A percentile compares a stretch with the other conserved stretches of the same genome.
These are phyloP conservation scores for Stygiomarasmius scandens DNA, from an alignment of 1,284 basidiomycete species.

Conservation along the genomic window DNA sequence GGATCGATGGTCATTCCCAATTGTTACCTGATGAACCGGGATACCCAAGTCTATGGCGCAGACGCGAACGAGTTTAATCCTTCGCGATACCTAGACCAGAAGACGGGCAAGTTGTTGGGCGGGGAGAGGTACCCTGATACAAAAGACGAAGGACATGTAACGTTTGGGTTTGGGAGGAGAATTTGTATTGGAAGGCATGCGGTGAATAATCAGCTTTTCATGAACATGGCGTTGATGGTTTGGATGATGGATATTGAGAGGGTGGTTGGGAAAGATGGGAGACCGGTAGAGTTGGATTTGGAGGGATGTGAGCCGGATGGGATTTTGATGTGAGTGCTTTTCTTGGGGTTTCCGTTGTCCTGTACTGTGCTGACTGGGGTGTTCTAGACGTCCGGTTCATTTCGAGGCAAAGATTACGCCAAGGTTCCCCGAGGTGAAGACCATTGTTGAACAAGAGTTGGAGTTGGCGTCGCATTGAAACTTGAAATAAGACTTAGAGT, in stretches of 20 bases:
- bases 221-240: slow-evolving; percentile 19
- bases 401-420: slow-evolving; percentile 4
- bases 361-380: slow-evolving; percentile 4
- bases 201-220: slow-evolving; percentile 21
- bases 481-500: too few relatives aligned
- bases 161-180: slow-evolving; percentile 17
- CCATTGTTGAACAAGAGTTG: not conserved
- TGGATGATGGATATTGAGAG: slow-evolving; percentile 19
- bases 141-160: slow-evolving; percentile 4
- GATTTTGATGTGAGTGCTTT: slow-evolving; percentile 7
- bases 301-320: slow-evolving; percentile 17
- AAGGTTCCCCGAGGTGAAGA: not conserved
- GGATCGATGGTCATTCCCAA: slow-evolving; percentile 25
- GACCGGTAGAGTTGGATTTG: slow-evolving; percentile 1
- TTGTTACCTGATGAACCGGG: slow-evolving; percentile 20
- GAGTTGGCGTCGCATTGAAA: not conserved
- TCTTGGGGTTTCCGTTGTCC: slow-evolving; percentile 9
- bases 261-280: not conserved
- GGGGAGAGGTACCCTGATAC: slow-evolving; percentile 7
- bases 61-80: slow-evolving; percentile 16
- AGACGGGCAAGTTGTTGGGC: slow-evolving; percentile 2
- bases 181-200: slow-evolving; percentile 19
- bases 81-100: slow-evolving; percentile 5
- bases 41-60: slow-evolving; percentile 13
- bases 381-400: not conserved